Conservation (phyloP, 345 rosid genomes). For the Boechera stricta region DNA sequence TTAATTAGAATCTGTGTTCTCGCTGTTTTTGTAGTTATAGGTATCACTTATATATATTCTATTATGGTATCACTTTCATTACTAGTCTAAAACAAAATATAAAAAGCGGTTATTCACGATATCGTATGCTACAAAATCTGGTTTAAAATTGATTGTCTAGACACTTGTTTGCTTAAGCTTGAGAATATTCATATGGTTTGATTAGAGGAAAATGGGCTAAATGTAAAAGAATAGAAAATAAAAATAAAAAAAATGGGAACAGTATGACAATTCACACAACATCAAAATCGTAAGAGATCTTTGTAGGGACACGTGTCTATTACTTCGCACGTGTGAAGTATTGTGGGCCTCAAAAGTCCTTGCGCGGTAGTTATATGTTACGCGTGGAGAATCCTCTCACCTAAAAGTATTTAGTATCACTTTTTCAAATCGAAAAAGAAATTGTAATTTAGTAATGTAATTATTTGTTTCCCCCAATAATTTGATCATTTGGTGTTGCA, state of each 20-base stretch:
- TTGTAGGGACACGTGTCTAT: constrained; percentile 50
- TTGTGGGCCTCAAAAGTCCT: constrained; percentile 40
- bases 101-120: background rate
- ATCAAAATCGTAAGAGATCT: constrained; percentile 44
- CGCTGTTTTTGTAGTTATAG: too few relatives aligned
- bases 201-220: background rate
- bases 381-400: constrained; percentile 37
- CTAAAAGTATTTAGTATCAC: constrained; percentile 2
- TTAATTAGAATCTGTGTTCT: too few relatives aligned
- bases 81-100: background rate
- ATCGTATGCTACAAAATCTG: background rate
- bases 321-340: constrained; percentile 44
- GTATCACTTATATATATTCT: too few relatives aligned
- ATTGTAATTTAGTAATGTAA: constrained; percentile 10
- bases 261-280: constrained; percentile 2
- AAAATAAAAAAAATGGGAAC: background rate
- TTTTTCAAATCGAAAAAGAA: constrained; percentile 18
- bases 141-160: background rate
- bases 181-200: background rate
- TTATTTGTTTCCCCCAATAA: constrained; percentile 25
- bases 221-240: background rate
- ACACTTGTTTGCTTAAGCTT: constrained; percentile 10
- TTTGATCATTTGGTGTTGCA: constrained; percentile 40
- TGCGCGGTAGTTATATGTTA: constrained; percentile 42
- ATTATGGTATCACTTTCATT: too few relatives aligned